Evolutionary conservation across 805 yeast genomes (phyloP).

Genomic region (Yarrowia deformans): DNA sequence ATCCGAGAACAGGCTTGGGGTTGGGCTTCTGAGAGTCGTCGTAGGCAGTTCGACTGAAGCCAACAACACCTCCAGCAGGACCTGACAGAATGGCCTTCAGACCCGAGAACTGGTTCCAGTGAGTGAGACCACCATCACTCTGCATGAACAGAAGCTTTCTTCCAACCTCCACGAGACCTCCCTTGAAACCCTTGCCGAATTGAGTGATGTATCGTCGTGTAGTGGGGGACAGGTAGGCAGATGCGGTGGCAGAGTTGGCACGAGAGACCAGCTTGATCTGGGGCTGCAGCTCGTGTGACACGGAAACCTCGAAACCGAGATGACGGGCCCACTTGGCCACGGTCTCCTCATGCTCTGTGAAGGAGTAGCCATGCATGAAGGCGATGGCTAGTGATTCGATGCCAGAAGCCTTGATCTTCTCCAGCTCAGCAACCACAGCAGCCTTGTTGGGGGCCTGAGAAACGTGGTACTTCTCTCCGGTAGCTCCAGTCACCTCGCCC

Average conservation of each 20-base stretch:
- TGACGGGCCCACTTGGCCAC: constrained; percentile 67
- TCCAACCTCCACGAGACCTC: constrained; percentile 55
- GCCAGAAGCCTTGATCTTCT: constrained; percentile 61
- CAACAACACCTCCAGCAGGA: constrained; percentile 98
- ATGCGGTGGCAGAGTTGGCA: constrained; percentile 79
- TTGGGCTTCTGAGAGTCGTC: constrained; percentile 49
- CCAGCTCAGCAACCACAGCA: constrained; percentile 55
- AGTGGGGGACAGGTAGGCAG: constrained; percentile 84
- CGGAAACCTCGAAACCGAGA: constrained; percentile 76
- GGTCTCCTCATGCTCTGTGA: constrained; percentile 68
- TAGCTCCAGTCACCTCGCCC: constrained; percentile 59
- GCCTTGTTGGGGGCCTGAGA: constrained; percentile 59
- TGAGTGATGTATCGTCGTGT: constrained; percentile 68
- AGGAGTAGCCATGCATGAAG: constrained; percentile 75
- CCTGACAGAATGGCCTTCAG: constrained; percentile 89
- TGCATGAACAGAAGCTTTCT: constrained; percentile 73
- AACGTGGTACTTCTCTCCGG: constrained; percentile 72
- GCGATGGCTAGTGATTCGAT: constrained; percentile 75
- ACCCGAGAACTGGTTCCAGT: constrained; percentile 84
- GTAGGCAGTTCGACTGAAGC: constrained; percentile 84
- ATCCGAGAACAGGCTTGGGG: constrained; percentile 68
- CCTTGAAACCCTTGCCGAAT: constrained; percentile 67
- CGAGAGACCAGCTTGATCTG: constrained; percentile 80
- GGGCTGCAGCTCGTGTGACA: constrained; percentile 74
- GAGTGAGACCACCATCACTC: constrained; percentile 93